Conservation (phyloP, 345 rosid genomes). For the Pistacia integerrima region DNA sequence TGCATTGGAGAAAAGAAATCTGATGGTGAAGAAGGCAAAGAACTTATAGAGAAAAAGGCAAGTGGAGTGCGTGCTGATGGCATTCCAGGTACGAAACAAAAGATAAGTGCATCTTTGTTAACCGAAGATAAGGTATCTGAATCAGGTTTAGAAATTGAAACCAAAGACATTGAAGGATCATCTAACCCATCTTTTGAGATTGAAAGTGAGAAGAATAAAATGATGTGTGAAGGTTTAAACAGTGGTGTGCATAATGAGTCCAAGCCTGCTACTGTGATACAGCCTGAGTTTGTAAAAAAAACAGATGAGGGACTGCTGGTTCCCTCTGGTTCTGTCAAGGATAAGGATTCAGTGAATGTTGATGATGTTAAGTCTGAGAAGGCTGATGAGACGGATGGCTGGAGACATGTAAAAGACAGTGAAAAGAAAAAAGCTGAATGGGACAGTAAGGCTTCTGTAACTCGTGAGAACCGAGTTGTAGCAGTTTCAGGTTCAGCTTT, state of each 20-base stretch:
- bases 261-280: slow-evolving; percentile 27
- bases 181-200: slow-evolving; percentile 17
- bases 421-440: slow-evolving; percentile 30
- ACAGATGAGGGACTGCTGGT: slow-evolving; percentile 22
- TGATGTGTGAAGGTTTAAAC: slow-evolving; percentile 10
- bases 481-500: slow-evolving; percentile 25
- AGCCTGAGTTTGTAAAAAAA: slow-evolving; percentile 31
- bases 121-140: slow-evolving; percentile 36
- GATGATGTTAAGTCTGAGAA: slow-evolving; percentile 39
- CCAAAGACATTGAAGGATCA: slow-evolving; percentile 29
- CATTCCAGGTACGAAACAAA: slow-evolving; percentile 31
- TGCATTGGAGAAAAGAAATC: slow-evolving; percentile 24
- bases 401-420: slow-evolving; percentile 15
- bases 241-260: slow-evolving; percentile 23
- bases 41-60: slow-evolving; percentile 29
- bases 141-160: slow-evolving; percentile 25
- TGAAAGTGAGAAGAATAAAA: slow-evolving; percentile 29
- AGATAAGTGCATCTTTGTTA: slow-evolving; percentile 17
- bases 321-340: slow-evolving; percentile 30
- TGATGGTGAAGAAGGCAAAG: slow-evolving; percentile 30
- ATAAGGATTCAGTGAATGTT: slow-evolving; percentile 13
- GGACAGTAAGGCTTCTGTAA: slow-evolving; percentile 18
- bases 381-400: slow-evolving; percentile 24
- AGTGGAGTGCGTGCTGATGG: slow-evolving; percentile 29
- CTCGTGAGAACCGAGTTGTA: slow-evolving; percentile 13